These are phyloP conservation scores for Leishmania mexicana DNA, from an alignment of 208 protist genomes.

Conservation along the genomic window DNA sequence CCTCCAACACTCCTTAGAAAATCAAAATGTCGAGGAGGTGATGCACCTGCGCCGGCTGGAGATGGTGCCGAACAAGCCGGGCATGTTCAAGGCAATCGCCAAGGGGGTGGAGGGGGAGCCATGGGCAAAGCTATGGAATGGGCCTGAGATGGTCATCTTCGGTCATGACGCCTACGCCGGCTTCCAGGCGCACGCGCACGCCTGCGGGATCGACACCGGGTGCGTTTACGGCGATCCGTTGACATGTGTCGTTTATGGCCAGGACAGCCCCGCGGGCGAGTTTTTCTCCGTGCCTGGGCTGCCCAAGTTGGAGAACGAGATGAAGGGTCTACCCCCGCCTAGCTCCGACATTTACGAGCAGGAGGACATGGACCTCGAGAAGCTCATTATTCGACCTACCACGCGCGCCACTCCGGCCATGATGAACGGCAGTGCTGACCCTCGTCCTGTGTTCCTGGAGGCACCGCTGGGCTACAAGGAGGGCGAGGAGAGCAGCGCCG, in stretches of 20 bases:
- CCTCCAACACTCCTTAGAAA: conserved; percentile 46
- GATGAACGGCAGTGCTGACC: conserved; percentile 15
- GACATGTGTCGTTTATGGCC: conserved; percentile 76
- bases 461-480: conserved; percentile 30
- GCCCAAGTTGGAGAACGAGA: conserved; percentile 67
- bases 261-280: conserved; percentile 41
- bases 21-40: conserved; percentile 80
- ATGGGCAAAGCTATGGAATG: conserved; percentile 78
- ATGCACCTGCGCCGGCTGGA: conserved; percentile 87
- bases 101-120: conserved; percentile 65
- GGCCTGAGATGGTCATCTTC: conserved; percentile 87
- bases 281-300: conserved; percentile 76
- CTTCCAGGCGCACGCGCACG: conserved; percentile 75
- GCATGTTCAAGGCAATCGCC: conserved; percentile 47
- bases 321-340: conserved; percentile 71
- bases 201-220: conserved; percentile 89
- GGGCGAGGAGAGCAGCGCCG: not conserved
- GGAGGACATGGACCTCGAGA: conserved; percentile 48
- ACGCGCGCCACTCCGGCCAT: conserved; percentile 39
- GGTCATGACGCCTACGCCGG: conserved; percentile 87
- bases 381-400: conserved; percentile 67
- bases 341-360: conserved; percentile 75
- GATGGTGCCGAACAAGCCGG: conserved; percentile 26
- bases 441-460: conserved; percentile 42
- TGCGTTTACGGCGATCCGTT: conserved; percentile 88